Conservation (phyloP, 2,329 filamentous ascomycete genomes). For the Diaporthe batatas region DNA sequence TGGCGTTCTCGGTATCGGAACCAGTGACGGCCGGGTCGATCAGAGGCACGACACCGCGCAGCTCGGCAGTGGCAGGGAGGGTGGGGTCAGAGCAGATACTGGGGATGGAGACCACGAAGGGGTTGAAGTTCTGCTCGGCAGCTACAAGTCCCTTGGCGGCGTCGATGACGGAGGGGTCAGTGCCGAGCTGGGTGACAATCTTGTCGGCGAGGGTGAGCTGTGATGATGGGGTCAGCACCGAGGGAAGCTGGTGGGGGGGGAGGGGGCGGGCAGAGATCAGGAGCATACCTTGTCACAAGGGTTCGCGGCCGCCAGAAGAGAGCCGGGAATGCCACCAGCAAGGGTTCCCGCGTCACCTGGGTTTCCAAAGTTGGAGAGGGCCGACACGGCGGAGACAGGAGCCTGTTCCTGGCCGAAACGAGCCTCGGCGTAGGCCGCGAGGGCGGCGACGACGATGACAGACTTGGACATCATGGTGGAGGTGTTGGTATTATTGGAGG, state of each 20-base stretch:
- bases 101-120: conserved; percentile 70
- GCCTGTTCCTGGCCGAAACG: conserved; percentile 75
- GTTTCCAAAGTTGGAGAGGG: conserved; percentile 66
- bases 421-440: conserved; percentile 62
- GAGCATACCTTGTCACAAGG: conserved; percentile 71
- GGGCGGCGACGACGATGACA: conserved; percentile 55
- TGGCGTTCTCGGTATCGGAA: conserved; percentile 70
- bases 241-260: conserved; percentile 37
- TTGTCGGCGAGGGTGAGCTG: conserved; percentile 74
- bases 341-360: conserved; percentile 74
- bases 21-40: conserved; percentile 74
- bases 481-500: conserved; percentile 6
- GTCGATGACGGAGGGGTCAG: conserved; percentile 69
- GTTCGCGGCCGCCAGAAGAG: conserved; percentile 74
- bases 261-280: conserved; percentile 42
- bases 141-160: conserved; percentile 74
- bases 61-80: conserved; percentile 70
- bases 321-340: conserved; percentile 70
- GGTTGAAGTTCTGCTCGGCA: conserved; percentile 82
- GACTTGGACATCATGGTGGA: conserved; percentile 60
- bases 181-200: conserved; percentile 73
- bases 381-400: conserved; percentile 67
- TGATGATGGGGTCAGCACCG: not conserved
- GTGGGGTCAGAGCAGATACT: conserved; percentile 74
- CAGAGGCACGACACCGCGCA: conserved; percentile 76